A percentile compares a stretch with the other conserved stretches of the same genome.
Conservation (phyloP, 345 rosid genomes). For the Schrenkiella parvula region DNA sequence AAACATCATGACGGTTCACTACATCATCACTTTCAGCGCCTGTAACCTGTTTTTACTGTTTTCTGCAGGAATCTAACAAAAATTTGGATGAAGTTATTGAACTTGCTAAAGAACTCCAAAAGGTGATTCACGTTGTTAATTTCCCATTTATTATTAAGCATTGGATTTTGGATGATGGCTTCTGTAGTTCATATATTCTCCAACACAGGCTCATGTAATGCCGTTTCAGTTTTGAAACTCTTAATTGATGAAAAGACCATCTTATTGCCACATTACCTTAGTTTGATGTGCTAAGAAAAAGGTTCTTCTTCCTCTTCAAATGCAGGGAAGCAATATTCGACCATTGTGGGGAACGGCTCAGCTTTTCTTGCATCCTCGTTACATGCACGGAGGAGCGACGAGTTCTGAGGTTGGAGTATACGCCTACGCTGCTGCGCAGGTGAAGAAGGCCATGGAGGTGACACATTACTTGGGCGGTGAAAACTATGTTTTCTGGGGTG, state of each 20-base stretch:
- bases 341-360: slow-evolving; percentile 99
- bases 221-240: not conserved
- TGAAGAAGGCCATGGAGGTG: slow-evolving; percentile 95
- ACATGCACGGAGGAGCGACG: slow-evolving; percentile 98
- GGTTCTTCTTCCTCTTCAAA: not conserved
- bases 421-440: slow-evolving; percentile 97
- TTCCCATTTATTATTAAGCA: not conserved
- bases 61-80: slow-evolving; percentile 67
- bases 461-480: slow-evolving; percentile 97
- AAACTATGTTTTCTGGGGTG: slow-evolving; percentile 98
- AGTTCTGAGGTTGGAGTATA: slow-evolving; percentile 86
- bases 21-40: not conserved
- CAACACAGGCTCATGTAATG: not conserved
- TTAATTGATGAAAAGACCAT: not conserved
- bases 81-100: slow-evolving; percentile 91
- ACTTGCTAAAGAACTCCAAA: slow-evolving; percentile 90
- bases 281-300: slow-evolving; percentile 11
- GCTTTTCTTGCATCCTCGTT: slow-evolving; percentile 90
- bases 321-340: slow-evolving; percentile 65
- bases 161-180: not conserved
- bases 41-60: not conserved
- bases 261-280: not conserved
- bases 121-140: slow-evolving; percentile 35
- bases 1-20: not conserved
- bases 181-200: not conserved